Conservation (phyloP, 306 rosid genomes). For the Lagenaria siceraria region DNA sequence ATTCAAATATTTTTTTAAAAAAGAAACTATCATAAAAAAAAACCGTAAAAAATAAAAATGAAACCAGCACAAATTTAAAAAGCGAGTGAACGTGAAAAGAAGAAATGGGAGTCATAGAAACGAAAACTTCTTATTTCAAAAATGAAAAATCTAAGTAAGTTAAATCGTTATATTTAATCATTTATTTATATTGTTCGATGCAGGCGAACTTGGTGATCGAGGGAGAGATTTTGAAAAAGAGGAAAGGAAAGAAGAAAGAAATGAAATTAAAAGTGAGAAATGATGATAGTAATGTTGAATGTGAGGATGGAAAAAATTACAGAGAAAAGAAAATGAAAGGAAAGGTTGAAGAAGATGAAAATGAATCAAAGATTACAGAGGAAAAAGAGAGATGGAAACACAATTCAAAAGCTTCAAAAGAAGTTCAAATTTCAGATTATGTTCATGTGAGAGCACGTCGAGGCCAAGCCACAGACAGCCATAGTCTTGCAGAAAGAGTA, state of each 20-base stretch:
- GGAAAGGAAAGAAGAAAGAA: constrained; percentile 31
- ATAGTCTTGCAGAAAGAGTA: constrained; percentile 86
- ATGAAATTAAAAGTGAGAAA: constrained; percentile 28
- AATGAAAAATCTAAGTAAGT: too few species aligned
- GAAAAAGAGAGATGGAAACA: constrained; percentile 36
- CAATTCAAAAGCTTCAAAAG: constrained; percentile 54
- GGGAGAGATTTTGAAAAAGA: constrained; percentile 37
- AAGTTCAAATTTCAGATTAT: constrained; percentile 55
- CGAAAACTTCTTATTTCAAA: too few species aligned
- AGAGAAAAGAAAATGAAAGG: constrained; percentile 41
- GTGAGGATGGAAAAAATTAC: constrained; percentile 20
- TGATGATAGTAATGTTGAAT: background rate
- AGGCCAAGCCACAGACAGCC: constrained; percentile 93
- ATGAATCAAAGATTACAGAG: constrained; percentile 41
- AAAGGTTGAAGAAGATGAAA: constrained; percentile 27
- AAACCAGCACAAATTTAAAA: too few species aligned
- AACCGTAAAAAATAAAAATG: too few species aligned
- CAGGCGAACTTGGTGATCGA: constrained; percentile 10
- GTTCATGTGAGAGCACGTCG: constrained; percentile 89
- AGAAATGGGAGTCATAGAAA: too few species aligned
- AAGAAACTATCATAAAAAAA: too few species aligned
- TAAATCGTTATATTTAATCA: background rate
- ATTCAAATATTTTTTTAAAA: too few species aligned
- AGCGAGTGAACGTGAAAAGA: too few species aligned
- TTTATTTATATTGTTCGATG: background rate